These are phyloP conservation scores for Xylaria sp. DNA, from an alignment of 2,329 filamentous ascomycete species.

Conservation along the genomic window DNA sequence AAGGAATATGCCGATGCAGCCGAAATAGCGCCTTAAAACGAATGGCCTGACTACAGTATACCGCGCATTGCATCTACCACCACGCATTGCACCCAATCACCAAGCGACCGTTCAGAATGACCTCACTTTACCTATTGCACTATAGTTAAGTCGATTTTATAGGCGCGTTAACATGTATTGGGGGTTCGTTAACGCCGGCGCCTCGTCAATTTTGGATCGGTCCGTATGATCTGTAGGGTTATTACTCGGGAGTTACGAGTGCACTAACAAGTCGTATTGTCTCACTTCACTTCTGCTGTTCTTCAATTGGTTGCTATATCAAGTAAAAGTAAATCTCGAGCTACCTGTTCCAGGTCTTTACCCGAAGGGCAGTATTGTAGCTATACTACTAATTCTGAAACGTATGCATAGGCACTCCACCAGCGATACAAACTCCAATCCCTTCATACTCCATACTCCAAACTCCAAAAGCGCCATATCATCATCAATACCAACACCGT, in stretches of 20 bases:
- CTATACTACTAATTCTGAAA: not conserved
- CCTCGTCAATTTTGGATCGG: conserved; percentile 12
- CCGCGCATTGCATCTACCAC: no score
- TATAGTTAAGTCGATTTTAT: not conserved
- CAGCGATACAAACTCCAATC: no score
- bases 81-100: not conserved
- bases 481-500: not conserved
- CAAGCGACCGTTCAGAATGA: not conserved
- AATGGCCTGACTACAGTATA: not conserved
- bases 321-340: not conserved
- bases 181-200: not conserved
- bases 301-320: not conserved
- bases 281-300: not conserved
- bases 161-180: conserved; percentile 13
- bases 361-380: conserved; percentile 4
- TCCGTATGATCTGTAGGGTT: conserved; percentile 5
- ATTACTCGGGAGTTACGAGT: not conserved
- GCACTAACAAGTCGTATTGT: not conserved
- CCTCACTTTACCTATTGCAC: not conserved
- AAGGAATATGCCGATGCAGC: conserved; percentile 10
- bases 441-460: conserved; percentile 5
- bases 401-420: not conserved
- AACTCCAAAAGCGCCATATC: not conserved
- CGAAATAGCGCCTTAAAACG: conserved; percentile 34
- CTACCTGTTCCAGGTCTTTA: conserved; percentile 22